Evolutionary conservation across 371 early-diverging fungal species (phyloP), one percentile per base, ranked within the genome.

Genomic region (Rhizopus sp.): DNA sequence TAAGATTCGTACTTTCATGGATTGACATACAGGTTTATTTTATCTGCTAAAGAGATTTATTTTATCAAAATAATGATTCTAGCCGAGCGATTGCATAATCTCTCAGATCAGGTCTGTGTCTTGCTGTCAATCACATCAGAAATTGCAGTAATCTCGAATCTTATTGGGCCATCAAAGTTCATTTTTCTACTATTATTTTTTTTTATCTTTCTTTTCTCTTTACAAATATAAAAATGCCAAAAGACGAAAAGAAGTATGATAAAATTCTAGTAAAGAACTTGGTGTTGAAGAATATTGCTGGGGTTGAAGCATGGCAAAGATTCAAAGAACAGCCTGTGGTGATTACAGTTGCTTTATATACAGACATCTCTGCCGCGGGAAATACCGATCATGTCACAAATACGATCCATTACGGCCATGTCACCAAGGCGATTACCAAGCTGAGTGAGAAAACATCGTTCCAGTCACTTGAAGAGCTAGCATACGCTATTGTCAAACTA

Each of bases 281-380:
- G 38, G 82, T 85, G 23, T 84, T 96, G 31, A 88, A 90, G 53
- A 91, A 85, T n/a, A 83, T 88, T 30, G 86, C 94, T 33, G 98
- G 98, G 9, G 92, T 92, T 47, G 96, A 97, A 70, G 86, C 91
- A 12, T 97, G 97, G 97, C 96, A 95, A 60, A 81, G 94, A 23
- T 75, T 78, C 23, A 91, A 93, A 71, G 71, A 82, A 1, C 97
- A 97, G 68, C 95, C 97, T 12, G 83, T 97, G 41, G 80, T 83
- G 10, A 86, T 97, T 47, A 85, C 85, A 44, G 74, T 93, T 13
- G 80, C 78, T 38, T 75, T 95, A 7, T 82, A 82, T 68, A 88
- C 91, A 6, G 87, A 89, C 62, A 83, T 95, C 46, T 75, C 82
- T 31, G 80, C 84, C 12, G 90, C 93, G 10, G 96, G 93, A 45